Percentiles rank a stretch among this genome's conserved stretches.
These are phyloP conservation scores for Prinsepia uniflora DNA, from an alignment of 306 rosid genomes.

Conservation along the genomic window DNA sequence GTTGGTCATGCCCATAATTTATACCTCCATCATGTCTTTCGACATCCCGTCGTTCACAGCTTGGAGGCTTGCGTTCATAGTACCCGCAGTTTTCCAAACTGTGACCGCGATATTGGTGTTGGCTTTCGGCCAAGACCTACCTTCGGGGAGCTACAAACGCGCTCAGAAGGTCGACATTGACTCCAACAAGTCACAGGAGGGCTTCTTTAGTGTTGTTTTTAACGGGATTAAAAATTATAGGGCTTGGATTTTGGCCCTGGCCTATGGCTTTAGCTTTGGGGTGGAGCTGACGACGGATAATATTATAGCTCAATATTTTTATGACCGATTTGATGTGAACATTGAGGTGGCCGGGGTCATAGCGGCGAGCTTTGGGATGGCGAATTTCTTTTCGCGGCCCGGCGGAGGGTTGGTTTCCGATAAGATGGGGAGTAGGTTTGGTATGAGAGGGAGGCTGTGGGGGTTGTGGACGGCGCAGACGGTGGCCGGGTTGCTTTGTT, in stretches of 20 bases:
- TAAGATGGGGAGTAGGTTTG: constrained; percentile 41
- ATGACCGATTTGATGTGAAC: constrained; percentile 48
- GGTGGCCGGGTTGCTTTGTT: constrained; percentile 43
- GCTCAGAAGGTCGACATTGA: background rate
- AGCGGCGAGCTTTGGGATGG: constrained; percentile 58
- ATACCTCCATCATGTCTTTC: constrained; percentile 30
- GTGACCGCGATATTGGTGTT: constrained; percentile 40
- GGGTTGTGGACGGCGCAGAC: constrained; percentile 47
- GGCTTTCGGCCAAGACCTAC: constrained; percentile 42
- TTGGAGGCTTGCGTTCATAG: constrained; percentile 41
- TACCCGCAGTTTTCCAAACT: constrained; percentile 43
- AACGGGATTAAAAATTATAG: constrained; percentile 47
- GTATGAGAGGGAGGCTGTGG: constrained; percentile 61
- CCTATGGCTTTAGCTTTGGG: constrained; percentile 42
- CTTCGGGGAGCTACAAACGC: constrained; percentile 18
- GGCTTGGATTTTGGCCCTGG: constrained; percentile 47
- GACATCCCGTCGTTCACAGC: constrained; percentile 38
- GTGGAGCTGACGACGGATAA: constrained; percentile 57
- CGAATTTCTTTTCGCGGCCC: constrained; percentile 51
- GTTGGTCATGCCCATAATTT: constrained; percentile 48
- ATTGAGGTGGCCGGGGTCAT: constrained; percentile 40
- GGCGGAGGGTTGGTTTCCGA: constrained; percentile 51
- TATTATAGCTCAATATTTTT: constrained; percentile 48
- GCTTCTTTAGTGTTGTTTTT: background rate
- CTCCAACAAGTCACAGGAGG: background rate